These are phyloP conservation scores for Cyclostephanos invisitatus DNA, from an alignment of 108 stramenopile genomes.

Conservation along the genomic window DNA sequence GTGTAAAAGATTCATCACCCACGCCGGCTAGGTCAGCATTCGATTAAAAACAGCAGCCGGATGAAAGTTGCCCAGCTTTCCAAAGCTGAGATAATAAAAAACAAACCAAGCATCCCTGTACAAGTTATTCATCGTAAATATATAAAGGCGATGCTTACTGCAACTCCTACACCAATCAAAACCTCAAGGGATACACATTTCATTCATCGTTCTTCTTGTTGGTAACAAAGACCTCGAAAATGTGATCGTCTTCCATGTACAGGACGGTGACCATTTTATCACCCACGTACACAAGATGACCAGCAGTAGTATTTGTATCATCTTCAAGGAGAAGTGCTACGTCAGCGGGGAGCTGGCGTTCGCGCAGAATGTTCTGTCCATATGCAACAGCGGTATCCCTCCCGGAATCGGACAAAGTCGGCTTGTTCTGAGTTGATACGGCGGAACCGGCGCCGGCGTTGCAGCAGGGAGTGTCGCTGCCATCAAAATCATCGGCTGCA, in stretches of 20 bases:
- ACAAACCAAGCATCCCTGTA: too few species aligned
- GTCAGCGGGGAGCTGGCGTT: not conserved
- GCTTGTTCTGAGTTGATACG: not conserved
- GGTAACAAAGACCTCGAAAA: conserved; percentile 1
- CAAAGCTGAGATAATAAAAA: too few species aligned
- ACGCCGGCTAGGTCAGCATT: too few species aligned
- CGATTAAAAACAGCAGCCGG: too few species aligned
- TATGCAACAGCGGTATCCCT: not conserved
- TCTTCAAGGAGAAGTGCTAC: not conserved
- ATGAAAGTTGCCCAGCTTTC: too few species aligned
- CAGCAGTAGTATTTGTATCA: too few species aligned
- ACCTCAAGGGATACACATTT: too few species aligned
- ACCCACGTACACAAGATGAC: too few species aligned
- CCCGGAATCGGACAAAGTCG: not conserved
- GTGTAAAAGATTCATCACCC: too few species aligned
- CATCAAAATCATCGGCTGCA: conserved; percentile 26
- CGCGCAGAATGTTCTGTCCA: not conserved
- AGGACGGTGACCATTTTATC: not conserved
- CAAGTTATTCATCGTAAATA: too few species aligned
- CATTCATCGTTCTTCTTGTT: not conserved
- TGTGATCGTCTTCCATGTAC: not conserved
- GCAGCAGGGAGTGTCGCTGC: conserved; percentile 1
- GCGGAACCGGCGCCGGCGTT: not conserved
- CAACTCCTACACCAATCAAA: too few species aligned
- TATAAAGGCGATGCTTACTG: too few species aligned